Evolutionary conservation across 768 basidiomycete genomes (phyloP), one percentile per base, ranked within the genome.

Genomic region (Tulasnella sp.): DNA sequence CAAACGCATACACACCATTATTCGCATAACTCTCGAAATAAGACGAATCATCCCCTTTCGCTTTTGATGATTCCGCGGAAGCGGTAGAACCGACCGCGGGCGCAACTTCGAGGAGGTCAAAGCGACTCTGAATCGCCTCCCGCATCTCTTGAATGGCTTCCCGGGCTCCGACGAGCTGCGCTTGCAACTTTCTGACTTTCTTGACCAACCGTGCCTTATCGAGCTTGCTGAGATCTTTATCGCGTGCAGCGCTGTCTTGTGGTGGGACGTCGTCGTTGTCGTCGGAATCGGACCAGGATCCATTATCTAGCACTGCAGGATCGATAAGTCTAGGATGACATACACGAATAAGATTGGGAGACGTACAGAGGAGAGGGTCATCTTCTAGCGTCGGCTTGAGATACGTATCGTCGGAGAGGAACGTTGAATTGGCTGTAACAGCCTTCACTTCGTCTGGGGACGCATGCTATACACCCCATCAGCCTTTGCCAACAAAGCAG

Each of bases 1-100:
- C 25, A 2, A 36, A 3, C 36, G 17, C 12, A 34, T 1, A 62
- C 70, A 6, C 49, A 90, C 92, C 93, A 61, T 93, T 93, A 60
- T 81, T 81, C 23, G 76, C 84, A 64, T 98, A 97, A 59, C 85
- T 87, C 55, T 86, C 75, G 69, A 96, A 98, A 69, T 97, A 97
- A 66, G 96, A 89, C 0, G 86, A 79, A 67, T 98, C 94, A 60
- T 96, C 88, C 63, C 96, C 91, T 35, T 85, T 70, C 25, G 65
- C 63, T n/a, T 77, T 76, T 4, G 73, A 63, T 23, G 58, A 43
- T 43, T 54, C 50, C 35, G 46, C 25, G 15, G 39, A 40, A 21
- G n/a, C 48, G 53, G 48, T 27, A 11, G 34, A 45, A 17, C 54
- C 42, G 51, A 34, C 62, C 29, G 80, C 65, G 57, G 63, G 67